Percentiles rank a stretch among this genome's conserved stretches.
phyloP scores from a whole-genome alignment of 2,329 filamentous ascomycete species.

The Pestalotiopsis sp. region DNA sequence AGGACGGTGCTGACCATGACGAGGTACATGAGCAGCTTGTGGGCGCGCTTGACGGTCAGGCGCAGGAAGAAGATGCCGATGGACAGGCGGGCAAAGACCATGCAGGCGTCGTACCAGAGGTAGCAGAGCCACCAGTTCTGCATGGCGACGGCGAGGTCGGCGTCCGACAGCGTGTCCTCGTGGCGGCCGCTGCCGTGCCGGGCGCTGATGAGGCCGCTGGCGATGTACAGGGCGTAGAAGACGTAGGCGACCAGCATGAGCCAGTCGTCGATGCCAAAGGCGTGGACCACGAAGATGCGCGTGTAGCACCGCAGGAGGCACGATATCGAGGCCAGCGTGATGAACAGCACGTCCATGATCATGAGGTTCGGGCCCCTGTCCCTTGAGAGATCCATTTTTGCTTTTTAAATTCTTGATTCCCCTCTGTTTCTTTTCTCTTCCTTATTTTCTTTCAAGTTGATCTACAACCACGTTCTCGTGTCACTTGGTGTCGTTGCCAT shows the following conservation, averaged over 20 bases:
- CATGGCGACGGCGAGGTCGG: conserved; percentile 1
- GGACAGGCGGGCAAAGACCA: conserved; percentile 22
- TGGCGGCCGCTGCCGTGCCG: not conserved
- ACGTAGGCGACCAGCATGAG: conserved; percentile 7
- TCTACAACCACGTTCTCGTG: not conserved
- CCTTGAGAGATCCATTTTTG: not conserved
- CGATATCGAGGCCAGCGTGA: not conserved
- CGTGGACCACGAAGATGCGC: not conserved
- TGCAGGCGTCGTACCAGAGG: conserved; percentile 20
- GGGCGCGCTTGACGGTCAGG: conserved; percentile 18
- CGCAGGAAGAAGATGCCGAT: conserved; percentile 25
- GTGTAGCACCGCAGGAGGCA: conserved; percentile 1
- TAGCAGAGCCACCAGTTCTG: conserved; percentile 20
- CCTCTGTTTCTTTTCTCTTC: not conserved
- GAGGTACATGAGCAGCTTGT: conserved; percentile 21
- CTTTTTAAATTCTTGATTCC: not conserved
- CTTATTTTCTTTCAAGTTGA: not conserved
- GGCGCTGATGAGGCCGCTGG: conserved; percentile 4
- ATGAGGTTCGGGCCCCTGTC: not conserved
- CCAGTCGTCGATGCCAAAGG: conserved; percentile 10
- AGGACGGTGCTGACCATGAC: conserved; percentile 18
- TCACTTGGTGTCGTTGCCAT: not conserved
- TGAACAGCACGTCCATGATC: conserved; percentile 1
- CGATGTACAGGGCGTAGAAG: conserved; percentile 6
- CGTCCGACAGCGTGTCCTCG: not conserved